phyloP scores from a whole-genome alignment of 176 grass and related monocot genomes.

The Alloteropsis semialata region DNA sequence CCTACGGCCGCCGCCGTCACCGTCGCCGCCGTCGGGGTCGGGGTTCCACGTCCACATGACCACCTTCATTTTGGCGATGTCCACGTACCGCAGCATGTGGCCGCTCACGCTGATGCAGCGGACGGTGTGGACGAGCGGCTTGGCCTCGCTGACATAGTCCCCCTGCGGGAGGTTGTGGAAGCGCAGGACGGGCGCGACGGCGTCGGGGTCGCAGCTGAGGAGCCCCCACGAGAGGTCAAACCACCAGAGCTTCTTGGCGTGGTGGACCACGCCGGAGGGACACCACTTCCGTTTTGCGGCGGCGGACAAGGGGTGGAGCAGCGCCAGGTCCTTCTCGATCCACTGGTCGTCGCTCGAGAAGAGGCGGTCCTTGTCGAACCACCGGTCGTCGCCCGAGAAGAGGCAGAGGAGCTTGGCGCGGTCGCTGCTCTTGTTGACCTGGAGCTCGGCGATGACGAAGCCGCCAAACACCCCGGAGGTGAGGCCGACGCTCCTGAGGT shows the following conservation, averaged over 20 bases:
- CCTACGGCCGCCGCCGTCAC: no score
- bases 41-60: neutral
- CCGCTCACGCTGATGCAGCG: neutral
- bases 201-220: neutral
- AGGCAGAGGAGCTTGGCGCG: neutral
- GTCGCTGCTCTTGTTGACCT: no score
- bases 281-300: neutral
- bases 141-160: neutral
- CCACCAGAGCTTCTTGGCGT: neutral
- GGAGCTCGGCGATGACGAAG: no score
- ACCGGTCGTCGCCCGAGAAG: no score
- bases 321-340: neutral
- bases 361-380: neutral
- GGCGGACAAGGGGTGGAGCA: neutral
- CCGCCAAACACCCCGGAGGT: neutral
- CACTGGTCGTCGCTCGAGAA: neutral
- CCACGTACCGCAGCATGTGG: neutral
- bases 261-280: neutral
- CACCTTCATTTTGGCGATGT: neutral
- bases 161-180: neutral
- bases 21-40: neutral
- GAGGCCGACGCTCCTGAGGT: neutral
- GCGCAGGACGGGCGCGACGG: neutral
- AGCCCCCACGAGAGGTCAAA: constrained; percentile 19
- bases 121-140: neutral